These are phyloP conservation scores for Plectosphaerella plurivora DNA, from an alignment of 2,329 filamentous ascomycete species.

Conservation along the genomic window DNA sequence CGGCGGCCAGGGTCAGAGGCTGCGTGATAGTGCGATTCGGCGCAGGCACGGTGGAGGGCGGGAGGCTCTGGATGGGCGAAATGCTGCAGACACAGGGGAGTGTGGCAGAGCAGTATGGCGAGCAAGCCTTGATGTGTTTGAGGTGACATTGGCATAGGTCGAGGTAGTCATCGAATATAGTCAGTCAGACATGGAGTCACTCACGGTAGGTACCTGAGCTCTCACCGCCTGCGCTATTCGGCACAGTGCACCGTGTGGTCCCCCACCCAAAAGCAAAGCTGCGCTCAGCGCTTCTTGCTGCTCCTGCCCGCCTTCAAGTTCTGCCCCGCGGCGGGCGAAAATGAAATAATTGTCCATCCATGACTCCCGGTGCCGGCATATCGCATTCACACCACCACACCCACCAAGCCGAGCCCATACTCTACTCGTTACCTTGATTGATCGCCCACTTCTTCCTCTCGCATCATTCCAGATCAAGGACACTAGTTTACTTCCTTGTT, in stretches of 20 bases:
- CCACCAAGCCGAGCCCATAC: too few relatives aligned
- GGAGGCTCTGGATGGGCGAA: constrained; percentile 70
- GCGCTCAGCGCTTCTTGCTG: background rate
- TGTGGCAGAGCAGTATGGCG: constrained; percentile 67
- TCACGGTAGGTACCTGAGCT: too few relatives aligned
- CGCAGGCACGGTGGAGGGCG: constrained; percentile 74
- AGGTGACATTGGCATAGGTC: constrained; percentile 7
- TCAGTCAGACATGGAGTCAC: too few relatives aligned
- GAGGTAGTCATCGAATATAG: too few relatives aligned
- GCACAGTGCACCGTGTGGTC: too few relatives aligned
- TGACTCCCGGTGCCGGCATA: background rate
- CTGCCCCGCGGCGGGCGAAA: background rate
- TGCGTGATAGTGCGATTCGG: constrained; percentile 92
- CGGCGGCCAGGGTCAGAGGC: constrained; percentile 72
- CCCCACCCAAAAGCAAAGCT: background rate
- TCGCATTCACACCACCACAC: too few relatives aligned
- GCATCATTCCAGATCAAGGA: background rate
- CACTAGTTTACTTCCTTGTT: too few relatives aligned
- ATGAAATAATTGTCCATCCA: background rate
- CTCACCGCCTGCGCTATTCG: too few relatives aligned
- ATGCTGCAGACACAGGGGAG: constrained; percentile 75
- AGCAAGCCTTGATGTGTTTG: constrained; percentile 75
- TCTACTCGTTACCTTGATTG: background rate
- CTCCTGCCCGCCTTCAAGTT: background rate
- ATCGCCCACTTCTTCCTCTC: background rate